These are phyloP conservation scores for Penicillium canescens DNA, from an alignment of 495 filamentous ascomycete genomes.

Conservation along the genomic window DNA sequence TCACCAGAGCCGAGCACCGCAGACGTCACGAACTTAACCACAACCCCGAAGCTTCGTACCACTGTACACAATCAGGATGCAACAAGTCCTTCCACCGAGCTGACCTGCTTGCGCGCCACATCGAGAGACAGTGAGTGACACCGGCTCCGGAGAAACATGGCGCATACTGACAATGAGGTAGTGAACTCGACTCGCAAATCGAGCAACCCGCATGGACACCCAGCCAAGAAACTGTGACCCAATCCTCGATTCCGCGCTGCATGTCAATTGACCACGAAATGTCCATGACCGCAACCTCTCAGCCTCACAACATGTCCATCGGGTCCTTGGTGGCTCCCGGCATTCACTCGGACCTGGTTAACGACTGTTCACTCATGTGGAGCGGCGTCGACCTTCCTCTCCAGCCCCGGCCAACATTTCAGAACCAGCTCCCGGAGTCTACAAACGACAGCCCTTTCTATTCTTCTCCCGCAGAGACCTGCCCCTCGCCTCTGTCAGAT, in stretches of 20 bases:
- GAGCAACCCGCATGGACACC: slow-evolving; percentile 35
- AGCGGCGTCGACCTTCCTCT: slow-evolving; percentile 38
- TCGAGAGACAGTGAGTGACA: slow-evolving; percentile 74
- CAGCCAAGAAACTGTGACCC: slow-evolving; percentile 25
- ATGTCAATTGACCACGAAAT: slow-evolving; percentile 27
- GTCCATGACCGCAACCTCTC: slow-evolving; percentile 29
- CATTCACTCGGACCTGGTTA: slow-evolving; percentile 42
- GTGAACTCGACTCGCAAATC: slow-evolving; percentile 43
- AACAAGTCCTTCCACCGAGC: slow-evolving; percentile 77
- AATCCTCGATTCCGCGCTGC: slow-evolving; percentile 28
- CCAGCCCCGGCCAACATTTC: slow-evolving; percentile 34
- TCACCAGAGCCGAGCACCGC: slow-evolving; percentile 79
- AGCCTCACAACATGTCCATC: slow-evolving; percentile 45
- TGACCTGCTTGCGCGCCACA: slow-evolving; percentile 77
- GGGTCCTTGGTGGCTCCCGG: slow-evolving; percentile 43
- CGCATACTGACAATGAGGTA: slow-evolving; percentile 17
- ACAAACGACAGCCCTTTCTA: slow-evolving; percentile 45
- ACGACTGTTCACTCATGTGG: slow-evolving; percentile 41
- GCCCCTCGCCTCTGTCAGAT: slow-evolving; percentile 44
- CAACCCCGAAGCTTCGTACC: slow-evolving; percentile 64
- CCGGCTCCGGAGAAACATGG: neutral
- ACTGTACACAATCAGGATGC: slow-evolving; percentile 68
- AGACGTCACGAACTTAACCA: slow-evolving; percentile 90
- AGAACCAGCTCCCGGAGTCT: slow-evolving; percentile 38
- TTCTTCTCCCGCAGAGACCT: slow-evolving; percentile 43